Percentiles rank a stretch among this genome's conserved stretches.
Conservation (phyloP, 225 moss, liverwort and hornwort genomes). For the Pleurozium schreberi region DNA sequence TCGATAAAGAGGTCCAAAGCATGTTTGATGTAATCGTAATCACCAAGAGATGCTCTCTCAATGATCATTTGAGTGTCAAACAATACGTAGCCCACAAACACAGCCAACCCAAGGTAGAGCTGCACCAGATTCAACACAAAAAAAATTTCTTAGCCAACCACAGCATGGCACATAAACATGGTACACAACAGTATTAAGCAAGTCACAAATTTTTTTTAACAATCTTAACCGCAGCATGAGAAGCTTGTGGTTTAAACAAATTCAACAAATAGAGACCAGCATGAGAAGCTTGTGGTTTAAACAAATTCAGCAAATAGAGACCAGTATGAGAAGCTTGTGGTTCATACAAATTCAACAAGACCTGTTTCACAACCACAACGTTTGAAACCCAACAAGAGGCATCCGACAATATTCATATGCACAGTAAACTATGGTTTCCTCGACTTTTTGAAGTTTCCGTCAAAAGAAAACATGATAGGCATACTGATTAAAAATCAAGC, state of each 20-base stretch:
- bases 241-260: neutral
- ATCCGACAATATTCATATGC: neutral
- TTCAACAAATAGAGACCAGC: too few species aligned
- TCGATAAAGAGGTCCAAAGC: neutral
- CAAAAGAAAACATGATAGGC: neutral
- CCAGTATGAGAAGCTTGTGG: neutral
- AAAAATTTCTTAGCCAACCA: neutral
- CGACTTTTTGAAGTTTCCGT: neutral
- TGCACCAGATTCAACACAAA: neutral
- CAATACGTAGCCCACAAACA: constrained; percentile 6
- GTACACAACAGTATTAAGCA: neutral
- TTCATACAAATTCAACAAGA: neutral
- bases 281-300: neutral
- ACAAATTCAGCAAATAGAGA: neutral
- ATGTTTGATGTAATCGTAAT: constrained; percentile 14
- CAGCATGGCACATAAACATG: neutral
- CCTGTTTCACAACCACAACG: neutral
- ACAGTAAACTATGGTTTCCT: neutral
- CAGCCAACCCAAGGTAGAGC: neutral
- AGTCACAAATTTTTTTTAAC: neutral
- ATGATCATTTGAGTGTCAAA: constrained; percentile 16
- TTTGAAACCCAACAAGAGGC: neutral
- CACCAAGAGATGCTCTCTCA: constrained; percentile 5
- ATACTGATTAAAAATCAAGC: neutral
- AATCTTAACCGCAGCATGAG: neutral